Conservation (phyloP, 2,329 filamentous ascomycete genomes). For the Verticillium alfalfae region DNA sequence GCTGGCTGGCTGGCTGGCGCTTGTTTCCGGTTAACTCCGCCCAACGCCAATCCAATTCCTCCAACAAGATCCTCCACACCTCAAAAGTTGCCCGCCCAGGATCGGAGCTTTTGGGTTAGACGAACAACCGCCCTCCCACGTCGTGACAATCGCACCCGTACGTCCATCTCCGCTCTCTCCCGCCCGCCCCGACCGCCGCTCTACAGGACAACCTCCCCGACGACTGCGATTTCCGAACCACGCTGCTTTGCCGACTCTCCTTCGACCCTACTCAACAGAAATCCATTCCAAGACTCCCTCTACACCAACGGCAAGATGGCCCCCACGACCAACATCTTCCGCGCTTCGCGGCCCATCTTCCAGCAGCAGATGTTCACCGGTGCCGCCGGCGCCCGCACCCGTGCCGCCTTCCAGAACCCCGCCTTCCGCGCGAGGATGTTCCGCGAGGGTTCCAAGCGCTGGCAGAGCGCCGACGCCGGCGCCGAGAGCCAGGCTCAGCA, state of each 20-base stretch:
- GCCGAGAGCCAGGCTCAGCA: constrained; percentile 35
- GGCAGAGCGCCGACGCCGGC: constrained; percentile 61
- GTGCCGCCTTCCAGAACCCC: constrained; percentile 44
- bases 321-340: constrained; percentile 43
- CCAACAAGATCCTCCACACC: background rate
- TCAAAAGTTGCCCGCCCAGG: background rate
- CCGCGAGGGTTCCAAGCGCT: constrained; percentile 48
- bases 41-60: background rate
- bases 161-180: constrained; percentile 5
- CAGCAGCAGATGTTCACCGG: constrained; percentile 46
- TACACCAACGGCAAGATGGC: constrained; percentile 27
- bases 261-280: background rate
- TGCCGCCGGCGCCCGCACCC: constrained; percentile 45
- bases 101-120: background rate
- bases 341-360: constrained; percentile 51
- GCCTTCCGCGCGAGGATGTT: constrained; percentile 36
- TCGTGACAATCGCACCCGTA: background rate
- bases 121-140: background rate
- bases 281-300: background rate
- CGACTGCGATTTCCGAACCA: background rate
- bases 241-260: background rate
- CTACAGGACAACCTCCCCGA: background rate
- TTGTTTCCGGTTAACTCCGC: background rate
- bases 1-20: background rate
- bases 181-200: background rate